Conservation (phyloP, 1,284 basidiomycete species). For the Trichosporon sp. region DNA sequence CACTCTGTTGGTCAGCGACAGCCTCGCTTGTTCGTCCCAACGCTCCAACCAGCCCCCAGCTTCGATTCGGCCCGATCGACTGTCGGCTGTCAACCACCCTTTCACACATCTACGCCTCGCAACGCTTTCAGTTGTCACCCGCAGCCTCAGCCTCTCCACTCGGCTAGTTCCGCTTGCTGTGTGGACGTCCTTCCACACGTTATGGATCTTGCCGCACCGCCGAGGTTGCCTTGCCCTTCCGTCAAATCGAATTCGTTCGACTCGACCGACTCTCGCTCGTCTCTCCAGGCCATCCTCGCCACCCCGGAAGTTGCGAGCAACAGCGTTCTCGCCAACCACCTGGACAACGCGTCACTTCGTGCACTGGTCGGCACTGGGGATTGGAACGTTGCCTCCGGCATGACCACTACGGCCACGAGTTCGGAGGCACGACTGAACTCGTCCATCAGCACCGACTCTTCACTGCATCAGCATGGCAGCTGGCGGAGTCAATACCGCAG, state of each 20-base stretch:
- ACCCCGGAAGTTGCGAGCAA: background rate
- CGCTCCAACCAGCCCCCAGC: background rate
- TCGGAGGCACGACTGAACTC: conserved; percentile 1
- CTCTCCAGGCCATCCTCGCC: conserved; percentile 10
- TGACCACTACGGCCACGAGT: background rate
- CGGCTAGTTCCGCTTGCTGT: background rate
- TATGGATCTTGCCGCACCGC: background rate
- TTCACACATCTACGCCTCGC: background rate
- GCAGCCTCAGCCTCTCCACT: background rate
- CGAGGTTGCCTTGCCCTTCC: background rate
- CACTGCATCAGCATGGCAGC: conserved; percentile 18
- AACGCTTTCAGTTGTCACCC: background rate
- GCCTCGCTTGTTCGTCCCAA: background rate
- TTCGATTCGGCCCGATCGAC: conserved; percentile 1
- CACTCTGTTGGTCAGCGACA: background rate
- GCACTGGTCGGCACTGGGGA: background rate
- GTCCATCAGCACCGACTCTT: conserved; percentile 1
- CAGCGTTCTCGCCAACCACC: background rate
- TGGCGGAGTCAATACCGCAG: conserved; percentile 35
- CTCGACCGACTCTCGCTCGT: background rate
- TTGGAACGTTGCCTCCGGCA: background rate
- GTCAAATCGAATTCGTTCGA: background rate
- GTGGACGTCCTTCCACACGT: background rate
- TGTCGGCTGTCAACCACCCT: background rate
- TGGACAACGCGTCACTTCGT: background rate